Conservation (phyloP, 2,329 filamentous ascomycete genomes). For the Penicillium sp. region DNA sequence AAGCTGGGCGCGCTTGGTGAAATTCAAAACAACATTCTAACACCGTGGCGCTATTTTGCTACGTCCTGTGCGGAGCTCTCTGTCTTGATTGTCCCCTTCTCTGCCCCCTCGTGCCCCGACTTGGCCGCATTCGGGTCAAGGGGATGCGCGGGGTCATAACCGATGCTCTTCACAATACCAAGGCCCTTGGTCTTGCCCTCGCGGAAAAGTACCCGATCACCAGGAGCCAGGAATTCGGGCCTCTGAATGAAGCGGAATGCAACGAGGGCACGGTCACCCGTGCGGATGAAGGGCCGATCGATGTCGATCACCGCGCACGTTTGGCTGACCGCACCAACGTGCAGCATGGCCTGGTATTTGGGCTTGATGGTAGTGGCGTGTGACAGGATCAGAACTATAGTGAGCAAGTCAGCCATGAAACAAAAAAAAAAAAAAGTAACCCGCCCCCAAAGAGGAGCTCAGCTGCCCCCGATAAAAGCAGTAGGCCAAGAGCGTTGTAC, state of each 20-base stretch:
- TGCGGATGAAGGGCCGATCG: conserved; percentile 89
- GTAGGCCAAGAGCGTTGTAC: conserved; percentile 9
- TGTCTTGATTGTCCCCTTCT: conserved; percentile 1
- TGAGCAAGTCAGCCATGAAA: conserved; percentile 7
- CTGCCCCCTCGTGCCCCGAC: conserved; percentile 18
- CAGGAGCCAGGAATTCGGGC: conserved; percentile 83
- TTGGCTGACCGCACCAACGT: conserved; percentile 89
- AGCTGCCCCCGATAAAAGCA: too few species aligned
- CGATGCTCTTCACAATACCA: conserved; percentile 85
- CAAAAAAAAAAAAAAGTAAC: too few species aligned
- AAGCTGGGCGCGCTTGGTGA: too few species aligned
- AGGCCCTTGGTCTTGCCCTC: conserved; percentile 93
- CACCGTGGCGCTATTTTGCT: background rate
- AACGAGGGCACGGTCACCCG: conserved; percentile 86
- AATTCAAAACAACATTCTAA: too few species aligned
- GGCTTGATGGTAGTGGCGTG: conserved; percentile 96
- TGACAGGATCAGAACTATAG: conserved; percentile 76
- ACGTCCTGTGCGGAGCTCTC: background rate
- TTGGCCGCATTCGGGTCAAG: conserved; percentile 35
- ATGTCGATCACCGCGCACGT: conserved; percentile 97
- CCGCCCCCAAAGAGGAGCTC: too few species aligned
- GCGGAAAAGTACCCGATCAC: conserved; percentile 84
- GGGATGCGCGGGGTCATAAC: conserved; percentile 67
- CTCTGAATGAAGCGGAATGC: conserved; percentile 92
- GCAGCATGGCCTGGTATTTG: conserved; percentile 96